Percentiles rank a stretch among this genome's conserved stretches.
Conservation (phyloP, 805 yeast genomes). For the Saccharomycopsis sp. region DNA sequence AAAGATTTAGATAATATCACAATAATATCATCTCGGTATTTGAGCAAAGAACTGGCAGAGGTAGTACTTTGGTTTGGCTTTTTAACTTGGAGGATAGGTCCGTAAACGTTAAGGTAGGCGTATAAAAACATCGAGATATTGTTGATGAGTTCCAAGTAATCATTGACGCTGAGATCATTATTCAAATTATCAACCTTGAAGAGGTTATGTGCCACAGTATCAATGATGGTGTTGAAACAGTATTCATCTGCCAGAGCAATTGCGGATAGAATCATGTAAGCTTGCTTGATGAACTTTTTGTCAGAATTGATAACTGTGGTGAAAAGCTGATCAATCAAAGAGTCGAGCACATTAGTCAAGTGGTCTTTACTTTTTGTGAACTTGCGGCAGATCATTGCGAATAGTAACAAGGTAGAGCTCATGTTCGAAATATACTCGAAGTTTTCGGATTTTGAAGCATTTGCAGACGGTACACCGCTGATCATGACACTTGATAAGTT, state of each 20-base stretch:
- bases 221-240: slow-evolving; percentile 44
- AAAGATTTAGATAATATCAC: slow-evolving; percentile 63
- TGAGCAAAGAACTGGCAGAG: slow-evolving; percentile 33
- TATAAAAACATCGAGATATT: slow-evolving; percentile 53
- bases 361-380: slow-evolving; percentile 29
- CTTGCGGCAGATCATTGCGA: slow-evolving; percentile 38
- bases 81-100: slow-evolving; percentile 1
- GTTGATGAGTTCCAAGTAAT: slow-evolving; percentile 53
- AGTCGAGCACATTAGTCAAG: slow-evolving; percentile 37
- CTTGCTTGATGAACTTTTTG: slow-evolving; percentile 52
- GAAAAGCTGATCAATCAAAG: slow-evolving; percentile 32
- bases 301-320: slow-evolving; percentile 42
- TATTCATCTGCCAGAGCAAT: slow-evolving; percentile 41
- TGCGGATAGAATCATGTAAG: slow-evolving; percentile 52
- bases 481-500: slow-evolving; percentile 10
- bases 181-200: slow-evolving; percentile 27
- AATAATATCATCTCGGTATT: slow-evolving; percentile 60
- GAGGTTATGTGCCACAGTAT: slow-evolving; percentile 15
- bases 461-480: slow-evolving; percentile 27
- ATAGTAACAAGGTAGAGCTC: slow-evolving; percentile 35
- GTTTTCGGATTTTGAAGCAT: slow-evolving; percentile 32
- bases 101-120: slow-evolving; percentile 42
- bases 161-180: slow-evolving; percentile 39
- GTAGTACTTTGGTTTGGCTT: neutral
- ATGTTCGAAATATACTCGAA: slow-evolving; percentile 32